These are phyloP conservation scores for Magnusiomyces fungicola DNA, from an alignment of 1,139 yeast genomes.

Conservation along the genomic window DNA sequence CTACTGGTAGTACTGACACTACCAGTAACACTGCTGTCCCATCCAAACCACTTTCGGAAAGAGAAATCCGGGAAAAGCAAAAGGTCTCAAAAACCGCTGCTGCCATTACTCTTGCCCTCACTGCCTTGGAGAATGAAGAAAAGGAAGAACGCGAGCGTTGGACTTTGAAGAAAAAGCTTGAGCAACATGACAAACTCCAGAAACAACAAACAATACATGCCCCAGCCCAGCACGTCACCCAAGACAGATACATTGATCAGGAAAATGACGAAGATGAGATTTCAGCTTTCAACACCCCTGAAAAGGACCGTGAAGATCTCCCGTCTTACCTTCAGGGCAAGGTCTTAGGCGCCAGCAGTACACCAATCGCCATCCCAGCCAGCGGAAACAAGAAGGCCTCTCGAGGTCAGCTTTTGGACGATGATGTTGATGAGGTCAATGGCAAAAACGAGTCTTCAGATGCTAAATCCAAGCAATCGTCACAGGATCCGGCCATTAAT, in stretches of 20 bases:
- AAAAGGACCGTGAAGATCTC: not conserved
- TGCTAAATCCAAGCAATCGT: no score
- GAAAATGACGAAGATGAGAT: not conserved
- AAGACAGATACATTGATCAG: not conserved
- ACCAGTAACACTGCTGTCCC: not conserved
- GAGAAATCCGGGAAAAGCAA: not conserved
- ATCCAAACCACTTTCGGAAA: not conserved
- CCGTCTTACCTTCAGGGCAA: not conserved
- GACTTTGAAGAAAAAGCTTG: not conserved
- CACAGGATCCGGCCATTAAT: no score
- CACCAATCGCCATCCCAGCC: constrained; percentile 2
- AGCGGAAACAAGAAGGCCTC: not conserved
- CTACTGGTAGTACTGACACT: not conserved
- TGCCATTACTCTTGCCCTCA: constrained; percentile 9
- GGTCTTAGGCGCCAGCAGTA: constrained; percentile 1
- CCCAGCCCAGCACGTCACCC: no score
- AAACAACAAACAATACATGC: not conserved
- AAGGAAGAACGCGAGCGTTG: no score
- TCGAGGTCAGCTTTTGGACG: not conserved
- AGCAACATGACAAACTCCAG: not conserved
- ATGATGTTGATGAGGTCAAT: not conserved
- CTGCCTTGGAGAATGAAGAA: constrained; percentile 1
- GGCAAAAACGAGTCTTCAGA: no score
- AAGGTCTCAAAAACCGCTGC: constrained; percentile 12
- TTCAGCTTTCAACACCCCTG: not conserved